phyloP scores from a whole-genome alignment of 78 protist species.

The Cavenderia fasciculata region DNA sequence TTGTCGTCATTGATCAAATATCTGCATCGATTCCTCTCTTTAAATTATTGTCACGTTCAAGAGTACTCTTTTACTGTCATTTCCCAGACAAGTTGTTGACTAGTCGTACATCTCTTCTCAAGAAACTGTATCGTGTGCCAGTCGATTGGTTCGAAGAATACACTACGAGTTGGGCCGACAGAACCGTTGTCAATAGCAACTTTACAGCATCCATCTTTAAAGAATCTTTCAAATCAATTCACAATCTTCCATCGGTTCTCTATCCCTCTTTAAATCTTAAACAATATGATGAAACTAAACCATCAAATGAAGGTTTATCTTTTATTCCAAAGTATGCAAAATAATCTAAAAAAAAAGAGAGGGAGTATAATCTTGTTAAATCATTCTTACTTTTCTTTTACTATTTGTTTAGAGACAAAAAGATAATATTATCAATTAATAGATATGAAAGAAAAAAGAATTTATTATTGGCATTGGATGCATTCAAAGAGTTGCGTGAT shows the following conservation, averaged over 20 bases:
- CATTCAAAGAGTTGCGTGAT: conserved; percentile 43
- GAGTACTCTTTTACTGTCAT: conserved; percentile 98
- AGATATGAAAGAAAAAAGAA: conserved; percentile 98
- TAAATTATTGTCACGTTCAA: conserved; percentile 11
- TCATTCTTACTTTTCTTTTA: too few species aligned
- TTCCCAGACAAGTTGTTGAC: conserved; percentile 95
- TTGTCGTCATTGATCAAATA: conserved; percentile 89
- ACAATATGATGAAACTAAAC: conserved; percentile 5
- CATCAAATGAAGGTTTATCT: not conserved
- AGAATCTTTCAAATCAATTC: conserved; percentile 73
- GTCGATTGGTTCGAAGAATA: conserved; percentile 96
- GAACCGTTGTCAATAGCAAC: conserved; percentile 87
- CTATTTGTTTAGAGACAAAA: conserved; percentile 10
- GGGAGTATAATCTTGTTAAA: too few species aligned
- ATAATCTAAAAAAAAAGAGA: not conserved
- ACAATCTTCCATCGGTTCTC: conserved; percentile 49
- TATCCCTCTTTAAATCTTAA: conserved; percentile 87
- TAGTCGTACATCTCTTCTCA: conserved; percentile 29
- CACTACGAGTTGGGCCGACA: conserved; percentile 82
- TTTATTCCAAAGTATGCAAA: not conserved
- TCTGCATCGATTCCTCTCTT: conserved; percentile 82
- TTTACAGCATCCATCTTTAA: conserved; percentile 81
- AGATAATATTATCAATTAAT: conserved; percentile 91
- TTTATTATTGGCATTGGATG: conserved; percentile 91
- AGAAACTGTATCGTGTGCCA: conserved; percentile 91